Evolutionary conservation across 441 rosid genomes (phyloP), one percentile per base, ranked within the genome.

Genomic region (Biscutella auriculata): DNA sequence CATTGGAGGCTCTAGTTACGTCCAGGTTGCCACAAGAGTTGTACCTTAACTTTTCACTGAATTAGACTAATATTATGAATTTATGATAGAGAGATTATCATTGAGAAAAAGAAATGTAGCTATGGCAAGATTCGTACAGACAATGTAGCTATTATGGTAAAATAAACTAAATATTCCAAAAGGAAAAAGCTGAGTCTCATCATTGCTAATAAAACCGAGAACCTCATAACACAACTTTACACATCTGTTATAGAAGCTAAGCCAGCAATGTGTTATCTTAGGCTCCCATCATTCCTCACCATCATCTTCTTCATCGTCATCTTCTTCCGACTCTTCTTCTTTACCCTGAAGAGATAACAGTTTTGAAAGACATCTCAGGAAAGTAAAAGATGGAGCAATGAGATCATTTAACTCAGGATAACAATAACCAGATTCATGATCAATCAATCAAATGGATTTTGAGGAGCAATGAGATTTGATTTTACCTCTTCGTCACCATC

Each of bases 401-500:
- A 15, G 25, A 21, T 13, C 30, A 45, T 9, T 4, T 15, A 6
- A 46, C 41, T 32, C 44, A 21, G 33, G 8, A 14, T 37, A 10
- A 34, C 6, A 25, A 11, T n/a, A n/a, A 13, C 27, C 4, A 17
- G 4, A 35, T 5, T 19, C n/a, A 30, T 30, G 7, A 21, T 39
- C 49, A 60, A 41, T 12, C 17, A 37, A 13, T 32, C 9, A 53
- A 19, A n/a, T 30, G 35, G 5, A 53, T 27, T 37, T 27, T 9
- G 9, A 17, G 6, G 10, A 8, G 23, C 5, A 53, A 39, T 34
- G 13, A 44, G 15, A 30, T n/a, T n/a, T 4, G 10, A 39, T 8
- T 17, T 50, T 82, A 87, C 95, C 95, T 73, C 95, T 35, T 87
- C 89, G 21, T 80, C 84, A 17, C 51, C 88, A 33, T 82, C 88